Percentiles rank a stretch among this genome's conserved stretches.
Evolutionary conservation across 192 early-diverging fungal species (phyloP).

Genomic region (Backusella morwellensis): DNA sequence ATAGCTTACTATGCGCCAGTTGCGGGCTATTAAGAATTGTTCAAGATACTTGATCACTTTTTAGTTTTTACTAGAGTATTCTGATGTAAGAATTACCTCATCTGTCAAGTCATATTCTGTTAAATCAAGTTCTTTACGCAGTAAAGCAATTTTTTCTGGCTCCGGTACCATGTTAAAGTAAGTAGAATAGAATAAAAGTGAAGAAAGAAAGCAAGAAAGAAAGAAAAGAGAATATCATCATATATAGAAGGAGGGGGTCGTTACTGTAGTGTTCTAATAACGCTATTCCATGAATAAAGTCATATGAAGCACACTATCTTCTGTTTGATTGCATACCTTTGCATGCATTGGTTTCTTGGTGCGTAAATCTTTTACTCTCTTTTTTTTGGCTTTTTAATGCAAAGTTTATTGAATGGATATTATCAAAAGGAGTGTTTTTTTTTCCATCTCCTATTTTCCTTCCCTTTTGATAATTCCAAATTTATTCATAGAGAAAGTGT

Average conservation of each 20-base stretch:
- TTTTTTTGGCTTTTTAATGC: neutral
- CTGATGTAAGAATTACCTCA: neutral
- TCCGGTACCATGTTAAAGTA: neutral
- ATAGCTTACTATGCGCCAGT: constrained; percentile 14
- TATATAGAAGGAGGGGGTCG: neutral
- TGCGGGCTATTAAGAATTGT: constrained; percentile 20
- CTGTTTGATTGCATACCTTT: neutral
- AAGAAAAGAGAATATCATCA: neutral
- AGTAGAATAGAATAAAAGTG: neutral
- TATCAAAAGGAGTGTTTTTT: neutral
- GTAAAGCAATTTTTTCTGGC: neutral
- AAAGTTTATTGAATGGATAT: neutral
- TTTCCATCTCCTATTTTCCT: neutral
- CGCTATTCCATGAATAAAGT: neutral
- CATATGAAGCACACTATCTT: neutral
- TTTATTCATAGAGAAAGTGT: no score
- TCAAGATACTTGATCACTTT: constrained; percentile 13
- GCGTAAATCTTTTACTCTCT: neutral
- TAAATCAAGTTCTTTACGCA: neutral
- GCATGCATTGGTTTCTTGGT: neutral
- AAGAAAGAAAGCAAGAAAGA: neutral
- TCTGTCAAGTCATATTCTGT: neutral
- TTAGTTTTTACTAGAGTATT: neutral
- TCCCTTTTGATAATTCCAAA: neutral
- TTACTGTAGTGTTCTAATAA: neutral